phyloP scores from a whole-genome alignment of 139 green algal genomes.

The Diplosphaera chodatii region DNA sequence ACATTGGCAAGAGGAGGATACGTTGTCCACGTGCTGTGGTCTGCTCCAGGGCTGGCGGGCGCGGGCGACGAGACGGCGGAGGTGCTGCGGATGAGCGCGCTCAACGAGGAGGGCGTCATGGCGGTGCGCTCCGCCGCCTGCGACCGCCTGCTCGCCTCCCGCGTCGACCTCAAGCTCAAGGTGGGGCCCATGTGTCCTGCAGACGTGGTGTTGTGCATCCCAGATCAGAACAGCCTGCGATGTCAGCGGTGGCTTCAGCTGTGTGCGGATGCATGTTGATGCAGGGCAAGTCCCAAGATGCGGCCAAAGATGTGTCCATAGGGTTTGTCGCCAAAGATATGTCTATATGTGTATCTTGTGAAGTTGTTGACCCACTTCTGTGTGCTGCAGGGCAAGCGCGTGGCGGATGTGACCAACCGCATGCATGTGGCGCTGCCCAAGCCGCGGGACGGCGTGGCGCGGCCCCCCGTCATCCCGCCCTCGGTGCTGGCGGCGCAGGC shows the following conservation, averaged over 20 bases:
- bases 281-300: no score
- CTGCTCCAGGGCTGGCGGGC: conserved; percentile 14
- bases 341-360: no score
- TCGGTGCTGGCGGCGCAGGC: conserved; percentile 53
- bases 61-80: conserved; percentile 29
- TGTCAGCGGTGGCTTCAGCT: no score
- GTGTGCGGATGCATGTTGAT: no score
- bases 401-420: conserved; percentile 81
- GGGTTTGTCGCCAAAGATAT: no score
- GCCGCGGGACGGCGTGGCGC: conserved; percentile 35
- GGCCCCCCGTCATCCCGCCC: conserved; percentile 79
- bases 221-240: no score
- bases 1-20: no score
- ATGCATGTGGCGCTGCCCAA: conserved; percentile 91
- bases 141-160: conserved; percentile 80
- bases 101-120: conserved; percentile 88
- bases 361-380: no score
- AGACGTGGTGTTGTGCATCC: no score
- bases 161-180: conserved; percentile 90
- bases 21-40: no score
- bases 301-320: no score
- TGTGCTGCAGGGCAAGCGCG: conserved; percentile 59
- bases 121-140: conserved; percentile 85
- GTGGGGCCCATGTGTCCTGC: no score
- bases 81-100: conserved; percentile 83